Conservation (phyloP, 306 rosid species). For the Alnus rubra region DNA sequence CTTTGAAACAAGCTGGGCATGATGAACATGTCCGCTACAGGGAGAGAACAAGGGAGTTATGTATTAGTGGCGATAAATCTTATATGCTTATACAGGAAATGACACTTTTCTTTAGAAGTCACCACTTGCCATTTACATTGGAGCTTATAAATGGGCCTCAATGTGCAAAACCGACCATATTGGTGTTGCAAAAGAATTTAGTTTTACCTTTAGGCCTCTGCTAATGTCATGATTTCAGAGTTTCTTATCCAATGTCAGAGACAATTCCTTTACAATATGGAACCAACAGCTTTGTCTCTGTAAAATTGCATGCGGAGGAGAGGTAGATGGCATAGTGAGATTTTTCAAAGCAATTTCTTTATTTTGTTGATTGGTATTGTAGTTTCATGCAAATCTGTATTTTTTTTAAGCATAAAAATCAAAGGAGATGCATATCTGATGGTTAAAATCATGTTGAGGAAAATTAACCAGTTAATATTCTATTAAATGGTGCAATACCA, state of each 20-base stretch:
- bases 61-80: not conserved
- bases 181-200: not conserved
- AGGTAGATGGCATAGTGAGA: not conserved
- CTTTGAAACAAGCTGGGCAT: not conserved
- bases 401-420: not conserved
- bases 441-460: not conserved
- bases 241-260: not conserved
- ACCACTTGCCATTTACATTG: not conserved
- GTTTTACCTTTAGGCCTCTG: not conserved
- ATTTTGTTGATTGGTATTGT: too few relatives aligned
- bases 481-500: not conserved
- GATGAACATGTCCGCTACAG: not conserved
- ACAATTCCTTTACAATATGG: not conserved
- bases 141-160: not conserved
- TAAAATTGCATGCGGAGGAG: constrained; percentile 3
- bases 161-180: not conserved
- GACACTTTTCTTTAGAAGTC: not conserved
- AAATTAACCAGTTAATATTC: not conserved
- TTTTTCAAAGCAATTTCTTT: not conserved
- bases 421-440: not conserved
- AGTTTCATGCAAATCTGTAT: too few relatives aligned
- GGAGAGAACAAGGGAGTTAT: not conserved
- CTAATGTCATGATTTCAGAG: too few relatives aligned
- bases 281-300: not conserved
- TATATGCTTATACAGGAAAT: not conserved